A percentile compares a stretch with the other conserved stretches of the same genome.
Conservation (phyloP, 352 stramenopile genomes). For the Globisporangium spinosum region DNA sequence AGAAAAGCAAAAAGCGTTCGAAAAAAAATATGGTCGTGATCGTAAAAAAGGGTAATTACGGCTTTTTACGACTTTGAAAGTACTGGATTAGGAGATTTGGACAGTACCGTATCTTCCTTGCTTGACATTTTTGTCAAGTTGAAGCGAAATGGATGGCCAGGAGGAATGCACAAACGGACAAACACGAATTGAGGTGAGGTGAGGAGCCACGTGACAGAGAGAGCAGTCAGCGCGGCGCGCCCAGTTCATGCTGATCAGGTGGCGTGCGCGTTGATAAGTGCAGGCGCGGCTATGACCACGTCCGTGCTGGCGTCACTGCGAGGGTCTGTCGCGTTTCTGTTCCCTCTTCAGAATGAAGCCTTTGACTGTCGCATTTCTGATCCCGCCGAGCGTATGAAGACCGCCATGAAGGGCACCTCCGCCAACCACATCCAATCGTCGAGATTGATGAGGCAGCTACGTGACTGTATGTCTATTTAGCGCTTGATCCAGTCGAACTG, state of each 20-base stretch:
- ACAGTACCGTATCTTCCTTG: too few species aligned
- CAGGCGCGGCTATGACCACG: not conserved
- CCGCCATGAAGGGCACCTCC: not conserved
- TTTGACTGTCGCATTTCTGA: conserved; percentile 9
- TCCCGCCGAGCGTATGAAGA: not conserved
- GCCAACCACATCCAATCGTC: not conserved
- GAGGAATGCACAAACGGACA: not conserved
- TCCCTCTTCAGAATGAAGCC: not conserved
- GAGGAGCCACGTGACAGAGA: not conserved
- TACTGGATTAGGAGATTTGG: not conserved
- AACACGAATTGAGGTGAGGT: not conserved
- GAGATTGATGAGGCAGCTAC: not conserved
- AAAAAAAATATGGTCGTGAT: not conserved
- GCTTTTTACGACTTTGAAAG: not conserved
- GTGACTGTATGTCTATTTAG: not conserved
- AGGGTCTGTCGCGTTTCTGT: not conserved
- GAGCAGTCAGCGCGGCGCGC: too few species aligned
- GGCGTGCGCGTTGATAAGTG: not conserved
- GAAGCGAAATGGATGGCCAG: not conserved
- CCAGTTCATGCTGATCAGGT: not conserved
- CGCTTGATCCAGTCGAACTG: not conserved
- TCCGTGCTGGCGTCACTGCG: not conserved
- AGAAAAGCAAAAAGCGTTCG: not conserved
- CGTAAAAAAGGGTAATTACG: conserved; percentile 9
- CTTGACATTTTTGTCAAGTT: not conserved